Conservation (phyloP, 257 asterid species). For the Scutellaria baicalensis region DNA sequence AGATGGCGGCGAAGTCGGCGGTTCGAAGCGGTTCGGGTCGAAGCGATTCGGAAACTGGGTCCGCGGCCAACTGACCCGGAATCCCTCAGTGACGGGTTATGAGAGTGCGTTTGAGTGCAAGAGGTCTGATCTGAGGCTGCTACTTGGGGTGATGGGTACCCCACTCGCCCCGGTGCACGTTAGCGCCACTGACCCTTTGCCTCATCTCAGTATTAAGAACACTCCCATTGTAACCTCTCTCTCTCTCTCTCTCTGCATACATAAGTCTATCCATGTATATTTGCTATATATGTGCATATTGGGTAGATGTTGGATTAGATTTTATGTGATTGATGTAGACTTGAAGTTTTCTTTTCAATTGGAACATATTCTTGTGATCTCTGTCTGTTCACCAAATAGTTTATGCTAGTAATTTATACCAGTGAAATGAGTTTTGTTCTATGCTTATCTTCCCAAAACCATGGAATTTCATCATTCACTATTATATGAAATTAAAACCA, state of each 20-base stretch:
- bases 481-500: neutral
- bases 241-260: neutral
- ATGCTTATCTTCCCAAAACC: neutral
- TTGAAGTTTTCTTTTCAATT: neutral
- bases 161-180: conserved; percentile 91
- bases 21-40: conserved; percentile 48
- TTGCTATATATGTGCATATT: neutral
- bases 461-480: neutral
- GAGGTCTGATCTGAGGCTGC: conserved; percentile 70
- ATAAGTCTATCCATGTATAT: neutral
- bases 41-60: conserved; percentile 50
- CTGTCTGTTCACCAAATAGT: neutral
- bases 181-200: conserved; percentile 61
- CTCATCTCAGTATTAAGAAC: conserved; percentile 76
- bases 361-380: neutral
- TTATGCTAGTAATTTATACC: too few species aligned
- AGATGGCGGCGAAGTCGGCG: conserved; percentile 43
- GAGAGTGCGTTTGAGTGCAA: conserved; percentile 23
- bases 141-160: conserved; percentile 92
- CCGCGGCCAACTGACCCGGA: conserved; percentile 45
- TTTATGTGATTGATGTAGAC: neutral
- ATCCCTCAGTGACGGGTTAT: conserved; percentile 33
- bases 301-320: neutral
- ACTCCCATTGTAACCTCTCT: conserved; percentile 60
- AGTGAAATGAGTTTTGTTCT: too few species aligned